A percentile compares a stretch with the other conserved stretches of the same genome.
phyloP scores from a whole-genome alignment of 2,329 filamentous ascomycete genomes.

The Pseudophaeomoniella oleicola region DNA sequence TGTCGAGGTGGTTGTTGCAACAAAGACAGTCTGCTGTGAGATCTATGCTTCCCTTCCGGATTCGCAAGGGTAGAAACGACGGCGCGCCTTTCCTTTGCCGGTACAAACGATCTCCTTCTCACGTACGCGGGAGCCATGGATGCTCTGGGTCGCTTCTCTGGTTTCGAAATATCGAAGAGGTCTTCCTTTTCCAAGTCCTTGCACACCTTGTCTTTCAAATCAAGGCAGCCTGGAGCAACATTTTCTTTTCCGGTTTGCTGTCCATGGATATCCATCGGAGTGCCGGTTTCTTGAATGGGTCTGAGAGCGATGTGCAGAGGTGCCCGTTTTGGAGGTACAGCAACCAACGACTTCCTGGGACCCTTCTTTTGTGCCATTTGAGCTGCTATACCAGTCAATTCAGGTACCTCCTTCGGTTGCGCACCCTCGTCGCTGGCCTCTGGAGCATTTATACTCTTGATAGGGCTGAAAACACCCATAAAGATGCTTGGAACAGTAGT shows the following conservation, averaged over 20 bases:
- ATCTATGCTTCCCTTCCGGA: no score
- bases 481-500: constrained; percentile 26
- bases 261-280: constrained; percentile 32
- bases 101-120: not conserved
- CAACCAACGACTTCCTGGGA: constrained; percentile 11
- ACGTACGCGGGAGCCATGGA: not conserved
- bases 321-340: constrained; percentile 18
- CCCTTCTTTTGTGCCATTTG: constrained; percentile 19
- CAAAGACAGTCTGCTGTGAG: no score
- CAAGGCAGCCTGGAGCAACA: constrained; percentile 32
- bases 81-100: not conserved
- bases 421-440: not conserved
- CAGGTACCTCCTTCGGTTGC: constrained; percentile 4
- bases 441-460: constrained; percentile 15
- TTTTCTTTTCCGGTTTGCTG: constrained; percentile 49
- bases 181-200: constrained; percentile 18
- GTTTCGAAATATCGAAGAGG: constrained; percentile 11
- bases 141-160: constrained; percentile 6
- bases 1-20: not conserved
- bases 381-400: constrained; percentile 19
- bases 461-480: constrained; percentile 27
- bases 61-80: not conserved
- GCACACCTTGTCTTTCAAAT: constrained; percentile 10
- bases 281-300: constrained; percentile 24
- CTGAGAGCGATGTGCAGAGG: constrained; percentile 32